These are phyloP conservation scores for Paradendryphiella salina DNA, from an alignment of 2,329 filamentous ascomycete genomes.

Conservation along the genomic window DNA sequence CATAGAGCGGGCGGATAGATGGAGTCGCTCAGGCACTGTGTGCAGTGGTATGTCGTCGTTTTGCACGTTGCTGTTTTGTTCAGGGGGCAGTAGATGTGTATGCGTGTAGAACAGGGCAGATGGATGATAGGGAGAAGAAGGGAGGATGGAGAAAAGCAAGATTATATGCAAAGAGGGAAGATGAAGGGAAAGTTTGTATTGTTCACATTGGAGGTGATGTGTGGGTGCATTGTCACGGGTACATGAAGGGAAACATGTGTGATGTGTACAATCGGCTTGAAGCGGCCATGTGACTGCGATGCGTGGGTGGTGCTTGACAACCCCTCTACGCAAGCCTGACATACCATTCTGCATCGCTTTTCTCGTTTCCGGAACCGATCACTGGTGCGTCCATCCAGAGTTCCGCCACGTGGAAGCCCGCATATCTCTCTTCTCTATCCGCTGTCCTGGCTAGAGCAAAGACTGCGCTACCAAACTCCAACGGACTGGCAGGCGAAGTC, in stretches of 20 bases:
- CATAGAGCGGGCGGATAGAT: neutral
- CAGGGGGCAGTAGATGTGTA: neutral
- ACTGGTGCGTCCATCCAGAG: conserved; percentile 33
- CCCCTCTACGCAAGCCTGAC: neutral
- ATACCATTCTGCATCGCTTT: neutral
- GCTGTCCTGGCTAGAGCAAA: conserved; percentile 28
- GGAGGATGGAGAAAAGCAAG: too few relatives aligned
- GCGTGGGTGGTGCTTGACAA: too few relatives aligned
- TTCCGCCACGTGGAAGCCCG: conserved; percentile 14
- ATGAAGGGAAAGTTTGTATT: too few relatives aligned
- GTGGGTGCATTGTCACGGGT: too few relatives aligned
- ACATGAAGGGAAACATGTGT: neutral
- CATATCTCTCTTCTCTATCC: conserved; percentile 19
- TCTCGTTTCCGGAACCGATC: neutral
- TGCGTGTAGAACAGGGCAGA: neutral
- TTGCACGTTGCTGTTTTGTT: neutral
- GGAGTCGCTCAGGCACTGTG: neutral
- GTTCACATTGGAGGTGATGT: too few relatives aligned
- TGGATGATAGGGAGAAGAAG: too few relatives aligned
- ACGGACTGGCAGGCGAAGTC: too few relatives aligned
- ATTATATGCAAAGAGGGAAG: too few relatives aligned
- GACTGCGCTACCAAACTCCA: conserved; percentile 26
- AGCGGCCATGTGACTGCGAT: neutral
- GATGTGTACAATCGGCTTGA: neutral
- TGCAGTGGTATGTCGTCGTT: neutral